Evolutionary conservation across 2,329 filamentous ascomycete genomes (phyloP).

Genomic region (Monosporascus sp.): DNA sequence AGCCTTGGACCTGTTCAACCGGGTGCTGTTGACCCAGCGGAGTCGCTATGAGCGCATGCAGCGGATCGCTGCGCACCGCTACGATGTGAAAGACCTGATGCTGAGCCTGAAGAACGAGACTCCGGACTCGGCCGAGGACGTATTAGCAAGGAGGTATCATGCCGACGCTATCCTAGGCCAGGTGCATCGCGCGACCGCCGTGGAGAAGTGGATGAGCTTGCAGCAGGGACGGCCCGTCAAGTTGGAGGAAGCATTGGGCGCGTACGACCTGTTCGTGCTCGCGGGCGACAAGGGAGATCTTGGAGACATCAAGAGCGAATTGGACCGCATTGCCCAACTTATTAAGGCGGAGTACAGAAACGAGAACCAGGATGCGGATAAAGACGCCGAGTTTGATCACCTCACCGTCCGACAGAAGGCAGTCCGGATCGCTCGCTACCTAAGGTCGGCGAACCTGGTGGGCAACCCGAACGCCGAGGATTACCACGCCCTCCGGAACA

Average conservation of each 20-base stretch:
- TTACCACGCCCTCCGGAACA: constrained; percentile 60
- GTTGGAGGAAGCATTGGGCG: constrained; percentile 53
- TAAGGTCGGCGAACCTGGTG: constrained; percentile 47
- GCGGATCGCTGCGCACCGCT: constrained; percentile 48
- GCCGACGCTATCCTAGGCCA: constrained; percentile 51
- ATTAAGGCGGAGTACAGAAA: constrained; percentile 42
- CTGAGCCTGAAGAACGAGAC: constrained; percentile 39
- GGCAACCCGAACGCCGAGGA: constrained; percentile 35
- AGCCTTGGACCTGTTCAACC: constrained; percentile 39
- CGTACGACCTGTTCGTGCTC: constrained; percentile 60
- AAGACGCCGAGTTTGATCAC: constrained; percentile 37
- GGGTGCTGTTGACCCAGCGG: constrained; percentile 49
- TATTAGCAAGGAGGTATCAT: constrained; percentile 56
- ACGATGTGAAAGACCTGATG: constrained; percentile 59
- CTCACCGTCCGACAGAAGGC: constrained; percentile 46
- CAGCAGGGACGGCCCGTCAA: constrained; percentile 39
- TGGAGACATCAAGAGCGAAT: background rate
- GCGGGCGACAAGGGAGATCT: constrained; percentile 40
- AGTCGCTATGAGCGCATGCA: constrained; percentile 51
- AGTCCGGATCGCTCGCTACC: constrained; percentile 44
- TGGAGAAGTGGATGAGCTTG: constrained; percentile 54
- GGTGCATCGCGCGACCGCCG: constrained; percentile 54
- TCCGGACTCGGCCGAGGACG: constrained; percentile 48
- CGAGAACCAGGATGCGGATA: constrained; percentile 34
- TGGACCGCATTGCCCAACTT: constrained; percentile 2